Evolutionary conservation across 2,329 filamentous ascomycete genomes (phyloP), one percentile per base, ranked within the genome.

Genomic region (Aspergillus sp.): DNA sequence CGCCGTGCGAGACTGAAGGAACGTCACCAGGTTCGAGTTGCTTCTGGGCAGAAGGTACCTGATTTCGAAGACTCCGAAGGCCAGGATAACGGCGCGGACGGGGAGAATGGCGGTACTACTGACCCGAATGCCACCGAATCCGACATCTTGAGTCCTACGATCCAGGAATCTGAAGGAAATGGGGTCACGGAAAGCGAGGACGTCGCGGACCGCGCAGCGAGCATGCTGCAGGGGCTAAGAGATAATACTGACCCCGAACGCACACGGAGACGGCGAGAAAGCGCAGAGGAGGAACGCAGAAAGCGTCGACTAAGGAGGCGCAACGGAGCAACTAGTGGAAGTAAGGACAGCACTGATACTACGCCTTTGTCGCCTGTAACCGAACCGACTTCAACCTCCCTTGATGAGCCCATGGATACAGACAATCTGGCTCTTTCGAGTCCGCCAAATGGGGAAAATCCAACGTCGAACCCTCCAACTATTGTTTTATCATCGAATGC

Each of bases 1-100:
- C 86, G 93, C 58, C 86, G 93, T 64, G 92, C 93, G 40, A 84
- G 93, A 55, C 84, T 98, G 66, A 96, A 96, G 83, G 93, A 96
- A 70, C 84, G 88, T 27, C 91, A 97, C 70, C 90, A 96, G 76
- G 90, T 95, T 33, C 90, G 93, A 60, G 85, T 97, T 52, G 91
- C 93, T 15, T 93, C 89, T 17, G 93, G 93, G 8, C 91, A 96
- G 68, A 85, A 93, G 69, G 89, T 96, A n/a, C 90, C 90, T 2
- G 91, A 96, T 50, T 64, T 82, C 3, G 48, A 67, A 33, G 62
- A 61, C 53, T 80, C 83, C 66, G 88, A 89, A 67, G 83, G 83
- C 14, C 81, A 85, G 52, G 85, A 86, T 56, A 75, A 80, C 27
- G 84, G 84, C 54, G 73, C 68, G 71, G 64, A 76, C 50, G 71